A percentile compares a stretch with the other conserved stretches of the same genome.
Conservation (phyloP, 2,329 filamentous ascomycete genomes). For the Zymoseptoria passerinii region DNA sequence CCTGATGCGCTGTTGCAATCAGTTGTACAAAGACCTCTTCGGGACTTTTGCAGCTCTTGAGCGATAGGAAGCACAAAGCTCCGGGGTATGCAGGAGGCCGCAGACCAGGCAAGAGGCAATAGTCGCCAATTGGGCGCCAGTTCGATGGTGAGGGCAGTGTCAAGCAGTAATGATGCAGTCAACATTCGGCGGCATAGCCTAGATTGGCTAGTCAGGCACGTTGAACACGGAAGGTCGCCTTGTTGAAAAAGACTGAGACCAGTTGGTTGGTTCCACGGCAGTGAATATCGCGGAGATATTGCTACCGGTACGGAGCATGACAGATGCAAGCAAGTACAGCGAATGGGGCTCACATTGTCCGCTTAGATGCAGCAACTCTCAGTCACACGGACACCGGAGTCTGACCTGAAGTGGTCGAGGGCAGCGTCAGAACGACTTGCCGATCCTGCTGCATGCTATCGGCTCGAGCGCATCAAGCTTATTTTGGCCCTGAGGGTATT, state of each 20-base stretch:
- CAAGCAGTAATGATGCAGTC: not conserved
- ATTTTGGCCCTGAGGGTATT: not conserved
- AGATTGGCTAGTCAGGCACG: not conserved
- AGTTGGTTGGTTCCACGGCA: constrained; percentile 27
- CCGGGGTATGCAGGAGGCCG: constrained; percentile 7
- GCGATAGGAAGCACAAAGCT: constrained; percentile 6
- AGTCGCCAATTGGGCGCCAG: not conserved
- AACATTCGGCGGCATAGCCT: not conserved
- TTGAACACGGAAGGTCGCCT: constrained; percentile 13
- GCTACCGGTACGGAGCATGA: constrained; percentile 1
- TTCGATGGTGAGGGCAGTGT: not conserved
- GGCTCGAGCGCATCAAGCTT: not conserved
- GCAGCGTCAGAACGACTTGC: not conserved
- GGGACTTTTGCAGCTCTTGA: constrained; percentile 11
- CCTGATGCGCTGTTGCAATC: constrained; percentile 12
- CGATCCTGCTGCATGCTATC: not conserved
- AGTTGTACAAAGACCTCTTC: constrained; percentile 12
- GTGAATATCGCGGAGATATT: constrained; percentile 24
- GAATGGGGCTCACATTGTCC: not conserved
- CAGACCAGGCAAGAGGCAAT: not conserved
- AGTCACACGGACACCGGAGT: not conserved
- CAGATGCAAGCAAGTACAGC: not conserved
- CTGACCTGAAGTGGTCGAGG: not conserved
- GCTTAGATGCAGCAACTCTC: not conserved
- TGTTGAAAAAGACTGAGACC: constrained; percentile 14